Conservation (phyloP, 257 asterid species). For the Verbena officinalis region DNA sequence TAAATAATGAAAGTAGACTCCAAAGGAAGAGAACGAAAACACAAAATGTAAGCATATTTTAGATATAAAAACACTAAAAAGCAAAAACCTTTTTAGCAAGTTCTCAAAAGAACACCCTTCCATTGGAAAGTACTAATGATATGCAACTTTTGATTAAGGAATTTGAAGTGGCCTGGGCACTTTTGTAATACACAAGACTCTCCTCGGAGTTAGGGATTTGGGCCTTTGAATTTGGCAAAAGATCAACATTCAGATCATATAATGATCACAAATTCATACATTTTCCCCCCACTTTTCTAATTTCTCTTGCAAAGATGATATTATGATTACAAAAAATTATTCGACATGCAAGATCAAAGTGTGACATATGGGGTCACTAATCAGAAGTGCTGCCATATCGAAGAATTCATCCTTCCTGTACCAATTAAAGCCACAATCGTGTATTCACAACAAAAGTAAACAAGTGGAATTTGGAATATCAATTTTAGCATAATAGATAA, state of each 20-base stretch:
- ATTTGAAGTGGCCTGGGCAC: slow-evolving; percentile 38
- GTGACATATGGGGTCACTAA: slow-evolving; percentile 33
- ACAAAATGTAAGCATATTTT: slow-evolving; percentile 37
- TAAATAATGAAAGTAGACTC: slow-evolving; percentile 57
- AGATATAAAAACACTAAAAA: slow-evolving; percentile 39
- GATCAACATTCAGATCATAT: slow-evolving; percentile 23
- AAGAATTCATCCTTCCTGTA: slow-evolving; percentile 22
- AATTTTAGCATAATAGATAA: background rate
- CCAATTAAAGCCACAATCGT: slow-evolving; percentile 20
- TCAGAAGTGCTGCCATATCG: slow-evolving; percentile 26
- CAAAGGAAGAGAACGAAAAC: slow-evolving; percentile 13
- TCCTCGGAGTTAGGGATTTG: slow-evolving; percentile 62
- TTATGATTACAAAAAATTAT: slow-evolving; percentile 37
- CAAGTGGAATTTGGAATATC: background rate
- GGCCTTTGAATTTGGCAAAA: slow-evolving; percentile 34
- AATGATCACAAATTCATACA: slow-evolving; percentile 27
- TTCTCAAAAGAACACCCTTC: slow-evolving; percentile 37
- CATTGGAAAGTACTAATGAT: slow-evolving; percentile 66
- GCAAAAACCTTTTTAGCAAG: slow-evolving; percentile 40
- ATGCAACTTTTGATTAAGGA: slow-evolving; percentile 63
- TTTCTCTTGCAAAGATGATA: slow-evolving; percentile 10
- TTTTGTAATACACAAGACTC: slow-evolving; percentile 73
- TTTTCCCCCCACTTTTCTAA: slow-evolving; percentile 41
- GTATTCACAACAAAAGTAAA: slow-evolving; percentile 9
- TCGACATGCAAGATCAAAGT: slow-evolving; percentile 2